These are phyloP conservation scores for Cyberlindnera xylosilytica DNA, from an alignment of 805 yeast genomes.

Conservation along the genomic window DNA sequence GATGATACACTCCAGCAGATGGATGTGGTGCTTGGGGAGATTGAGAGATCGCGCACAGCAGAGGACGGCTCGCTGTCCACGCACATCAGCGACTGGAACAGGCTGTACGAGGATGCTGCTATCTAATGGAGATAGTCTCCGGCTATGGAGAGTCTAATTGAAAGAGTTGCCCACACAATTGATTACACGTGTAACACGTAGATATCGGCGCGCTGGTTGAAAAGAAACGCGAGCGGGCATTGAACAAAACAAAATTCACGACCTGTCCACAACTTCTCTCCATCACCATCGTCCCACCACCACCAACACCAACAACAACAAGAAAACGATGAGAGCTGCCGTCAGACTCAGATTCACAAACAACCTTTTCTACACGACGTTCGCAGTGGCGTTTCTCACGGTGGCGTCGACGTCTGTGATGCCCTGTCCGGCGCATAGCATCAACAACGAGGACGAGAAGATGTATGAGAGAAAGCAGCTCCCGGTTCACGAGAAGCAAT, in stretches of 20 bases:
- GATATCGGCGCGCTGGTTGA: too few relatives aligned
- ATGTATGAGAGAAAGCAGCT: constrained; percentile 19
- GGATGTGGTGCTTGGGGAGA: constrained; percentile 28
- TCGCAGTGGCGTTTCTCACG: constrained; percentile 53
- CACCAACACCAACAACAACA: too few relatives aligned
- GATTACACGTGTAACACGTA: too few relatives aligned
- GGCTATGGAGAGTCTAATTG: too few relatives aligned
- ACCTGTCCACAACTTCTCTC: background rate
- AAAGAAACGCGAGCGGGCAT: background rate
- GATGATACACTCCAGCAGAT: constrained; percentile 36
- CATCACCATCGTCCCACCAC: background rate
- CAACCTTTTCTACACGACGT: constrained; percentile 55
- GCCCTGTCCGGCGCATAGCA: constrained; percentile 43
- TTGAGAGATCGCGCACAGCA: constrained; percentile 7
- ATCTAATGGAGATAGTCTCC: too few relatives aligned
- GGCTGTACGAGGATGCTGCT: background rate
- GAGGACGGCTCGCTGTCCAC: background rate
- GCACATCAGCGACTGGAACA: constrained; percentile 1
- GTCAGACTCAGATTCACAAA: constrained; percentile 51
- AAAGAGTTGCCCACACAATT: too few relatives aligned
- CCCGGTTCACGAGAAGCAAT: constrained; percentile 4
- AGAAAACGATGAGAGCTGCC: constrained; percentile 55
- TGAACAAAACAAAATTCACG: background rate
- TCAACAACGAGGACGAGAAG: constrained; percentile 38
- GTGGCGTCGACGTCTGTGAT: constrained; percentile 40